Evolutionary conservation across 2,329 filamentous ascomycete genomes (phyloP), one percentile per base, ranked within the genome.

Genomic region (Harringtonia aguacate): DNA sequence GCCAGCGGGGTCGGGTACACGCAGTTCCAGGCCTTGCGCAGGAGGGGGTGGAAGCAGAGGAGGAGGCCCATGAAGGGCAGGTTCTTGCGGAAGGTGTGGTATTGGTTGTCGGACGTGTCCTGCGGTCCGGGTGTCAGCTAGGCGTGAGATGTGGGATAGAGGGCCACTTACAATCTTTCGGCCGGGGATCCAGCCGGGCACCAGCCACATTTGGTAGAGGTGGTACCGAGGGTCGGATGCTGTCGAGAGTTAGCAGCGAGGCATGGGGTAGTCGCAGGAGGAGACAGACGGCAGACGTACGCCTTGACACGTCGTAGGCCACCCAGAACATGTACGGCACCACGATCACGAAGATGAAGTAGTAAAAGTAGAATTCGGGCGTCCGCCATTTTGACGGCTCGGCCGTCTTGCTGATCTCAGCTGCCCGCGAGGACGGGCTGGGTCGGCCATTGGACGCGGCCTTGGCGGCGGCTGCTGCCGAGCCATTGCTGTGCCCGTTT

Each of bases 31-130:
- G 74, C 56, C 50, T 72, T 79, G 50, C 92, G 81, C 46, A 90
- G 64, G 4, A 94, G 59, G 1, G 89, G 90, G 60, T 98, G 92
- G 36, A 88, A 62, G 22, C 85, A 53, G 14, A 97, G 66, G 7
- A 97, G 75, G 10, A 80, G 53, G 9, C 77, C 70, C 61, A 97
- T 79, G 59, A 84, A 86, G 3, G 87, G 89, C 31, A 97, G 72
- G 57, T 97, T 97, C 49, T 75, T 69, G 52, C 94, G 81, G 58
- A 98, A 95, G 31, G 77, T 80, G 46, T 73, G 69, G 63, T 97
- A 98, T 62, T 98, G 92, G 28, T 75, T 63, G 64, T 98, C 92
- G 33, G 88, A 92, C 50, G 88, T 80, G 65, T 98, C 92, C 83
- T 88, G 50, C 10, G 18, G 30, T 39, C 24, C n/a, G 33, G 21